A percentile compares a stretch with the other conserved stretches of the same genome.
Evolutionary conservation across 2,329 filamentous ascomycete genomes (phyloP).

Genomic region (Grosmannia huntii): DNA sequence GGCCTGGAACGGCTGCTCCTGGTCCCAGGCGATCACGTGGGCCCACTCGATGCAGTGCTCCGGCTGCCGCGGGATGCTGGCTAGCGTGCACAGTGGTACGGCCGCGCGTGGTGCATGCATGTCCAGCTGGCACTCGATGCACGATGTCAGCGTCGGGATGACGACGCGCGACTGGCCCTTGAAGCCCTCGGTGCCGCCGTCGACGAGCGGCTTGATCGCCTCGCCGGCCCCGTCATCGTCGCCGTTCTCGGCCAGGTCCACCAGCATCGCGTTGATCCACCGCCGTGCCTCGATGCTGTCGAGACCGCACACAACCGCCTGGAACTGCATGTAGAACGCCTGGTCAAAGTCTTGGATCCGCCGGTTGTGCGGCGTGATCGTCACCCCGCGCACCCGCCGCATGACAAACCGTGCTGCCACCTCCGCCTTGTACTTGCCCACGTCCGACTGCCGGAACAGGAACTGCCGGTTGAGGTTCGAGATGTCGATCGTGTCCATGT

Average conservation of each 20-base stretch:
- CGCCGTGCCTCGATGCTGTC: constrained; percentile 96
- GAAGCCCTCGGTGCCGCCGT: constrained; percentile 95
- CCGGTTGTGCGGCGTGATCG: constrained; percentile 86
- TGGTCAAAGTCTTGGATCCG: constrained; percentile 96
- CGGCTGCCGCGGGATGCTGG: constrained; percentile 89
- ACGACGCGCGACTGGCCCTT: constrained; percentile 94
- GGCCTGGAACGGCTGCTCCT: constrained; percentile 65
- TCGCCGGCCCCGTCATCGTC: constrained; percentile 43
- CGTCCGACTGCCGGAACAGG: constrained; percentile 81
- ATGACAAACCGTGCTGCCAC: constrained; percentile 88
- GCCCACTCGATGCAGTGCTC: constrained; percentile 99
- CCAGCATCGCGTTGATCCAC: constrained; percentile 93
- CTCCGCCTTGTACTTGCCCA: constrained; percentile 87
- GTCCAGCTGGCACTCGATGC: constrained; percentile 95
- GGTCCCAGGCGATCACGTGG: constrained; percentile 94
- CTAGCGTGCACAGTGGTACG: constrained; percentile 90
- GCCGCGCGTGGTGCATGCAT: constrained; percentile 98
- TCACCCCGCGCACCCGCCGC: constrained; percentile 76
- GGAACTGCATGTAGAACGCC: constrained; percentile 94
- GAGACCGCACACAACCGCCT: constrained; percentile 81
- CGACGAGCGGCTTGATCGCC: constrained; percentile 82
- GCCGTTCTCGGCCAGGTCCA: constrained; percentile 77
- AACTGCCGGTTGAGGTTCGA: constrained; percentile 98
- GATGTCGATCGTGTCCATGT: constrained; percentile 99
- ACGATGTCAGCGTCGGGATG: constrained; percentile 82